Evolutionary conservation across 805 yeast species (phyloP).

Genomic region (Candida sithepensis): DNA sequence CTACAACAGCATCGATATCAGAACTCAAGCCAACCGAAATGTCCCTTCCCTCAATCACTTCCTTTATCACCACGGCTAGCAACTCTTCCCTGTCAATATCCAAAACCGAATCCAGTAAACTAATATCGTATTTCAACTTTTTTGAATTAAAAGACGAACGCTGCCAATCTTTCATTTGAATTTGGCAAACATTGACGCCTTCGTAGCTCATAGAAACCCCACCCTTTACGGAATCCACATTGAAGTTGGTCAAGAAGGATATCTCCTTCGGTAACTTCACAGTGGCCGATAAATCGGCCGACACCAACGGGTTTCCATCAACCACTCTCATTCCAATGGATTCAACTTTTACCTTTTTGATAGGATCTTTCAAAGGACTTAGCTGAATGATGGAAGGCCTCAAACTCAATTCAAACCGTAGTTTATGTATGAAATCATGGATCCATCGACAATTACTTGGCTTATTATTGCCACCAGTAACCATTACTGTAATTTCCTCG

Average conservation of each 20-base stretch:
- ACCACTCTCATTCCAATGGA: slow-evolving; percentile 6
- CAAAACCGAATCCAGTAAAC: slow-evolving; percentile 5
- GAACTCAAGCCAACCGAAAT: slow-evolving; percentile 3
- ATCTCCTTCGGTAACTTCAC: slow-evolving; percentile 5
- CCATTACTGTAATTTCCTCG: not conserved
- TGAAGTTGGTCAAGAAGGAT: not conserved
- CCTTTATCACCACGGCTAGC: slow-evolving; percentile 1
- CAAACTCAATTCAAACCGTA: slow-evolving; percentile 1
- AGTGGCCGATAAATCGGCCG: not conserved
- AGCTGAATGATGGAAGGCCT: not conserved
- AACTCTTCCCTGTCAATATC: slow-evolving; percentile 4
- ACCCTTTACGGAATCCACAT: slow-evolving; percentile 6
- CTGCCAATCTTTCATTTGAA: slow-evolving; percentile 15
- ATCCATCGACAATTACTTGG: slow-evolving; percentile 6
- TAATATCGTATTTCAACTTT: slow-evolving; percentile 3
- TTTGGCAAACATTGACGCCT: not conserved
- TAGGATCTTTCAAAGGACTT: slow-evolving; percentile 1
- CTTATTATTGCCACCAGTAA: not conserved
- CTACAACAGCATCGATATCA: slow-evolving; percentile 18
- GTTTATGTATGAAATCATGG: slow-evolving; percentile 1
- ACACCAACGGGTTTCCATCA: slow-evolving; percentile 6
- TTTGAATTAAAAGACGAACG: slow-evolving; percentile 18
- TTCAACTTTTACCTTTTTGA: slow-evolving; percentile 2
- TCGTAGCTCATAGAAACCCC: not conserved
- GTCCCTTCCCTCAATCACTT: slow-evolving; percentile 3